Percentiles rank a stretch among this genome's conserved stretches.
phyloP scores from a whole-genome alignment of 2,329 filamentous ascomycete species.

The Alternaria rosae region DNA sequence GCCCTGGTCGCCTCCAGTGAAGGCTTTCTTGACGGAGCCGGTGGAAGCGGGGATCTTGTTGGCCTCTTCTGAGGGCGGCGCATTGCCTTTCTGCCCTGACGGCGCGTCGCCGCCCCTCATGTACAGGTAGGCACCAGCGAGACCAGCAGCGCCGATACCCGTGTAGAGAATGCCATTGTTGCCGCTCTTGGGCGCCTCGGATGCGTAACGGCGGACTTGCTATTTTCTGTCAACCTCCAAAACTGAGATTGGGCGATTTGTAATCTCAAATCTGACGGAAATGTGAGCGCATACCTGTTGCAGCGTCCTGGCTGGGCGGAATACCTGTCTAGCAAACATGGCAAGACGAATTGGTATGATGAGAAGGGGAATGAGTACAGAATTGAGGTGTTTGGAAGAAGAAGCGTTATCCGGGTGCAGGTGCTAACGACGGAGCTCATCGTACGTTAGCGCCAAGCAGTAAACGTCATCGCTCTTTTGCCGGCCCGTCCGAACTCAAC shows the following conservation, averaged over 20 bases:
- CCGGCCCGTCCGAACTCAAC: conserved; percentile 12
- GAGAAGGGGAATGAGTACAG: conserved; percentile 12
- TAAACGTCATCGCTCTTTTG: conserved; percentile 34
- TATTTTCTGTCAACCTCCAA: conserved; percentile 46
- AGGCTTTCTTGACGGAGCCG: conserved; percentile 58
- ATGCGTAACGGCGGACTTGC: conserved; percentile 77
- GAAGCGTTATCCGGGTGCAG: conserved; percentile 13
- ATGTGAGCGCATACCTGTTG: conserved; percentile 45
- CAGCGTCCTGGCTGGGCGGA: conserved; percentile 53
- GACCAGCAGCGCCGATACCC: conserved; percentile 65
- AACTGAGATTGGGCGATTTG: conserved; percentile 13
- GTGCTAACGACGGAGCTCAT: conserved; percentile 21
- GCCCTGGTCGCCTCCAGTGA: conserved; percentile 88
- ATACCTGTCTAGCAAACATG: conserved; percentile 55
- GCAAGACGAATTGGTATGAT: conserved; percentile 37
- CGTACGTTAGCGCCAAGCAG: conserved; percentile 32
- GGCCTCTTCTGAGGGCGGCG: conserved; percentile 44
- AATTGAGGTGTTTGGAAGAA: conserved; percentile 10
- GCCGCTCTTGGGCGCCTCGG: conserved; percentile 64
- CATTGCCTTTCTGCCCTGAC: conserved; percentile 31
- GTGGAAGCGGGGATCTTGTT: conserved; percentile 51
- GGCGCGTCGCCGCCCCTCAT: conserved; percentile 42
- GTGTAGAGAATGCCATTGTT: conserved; percentile 60
- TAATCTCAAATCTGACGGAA: conserved; percentile 23
- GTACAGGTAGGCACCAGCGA: conserved; percentile 64